phyloP scores from a whole-genome alignment of 148 eudicot species.

The Selenicereus undatus region DNA sequence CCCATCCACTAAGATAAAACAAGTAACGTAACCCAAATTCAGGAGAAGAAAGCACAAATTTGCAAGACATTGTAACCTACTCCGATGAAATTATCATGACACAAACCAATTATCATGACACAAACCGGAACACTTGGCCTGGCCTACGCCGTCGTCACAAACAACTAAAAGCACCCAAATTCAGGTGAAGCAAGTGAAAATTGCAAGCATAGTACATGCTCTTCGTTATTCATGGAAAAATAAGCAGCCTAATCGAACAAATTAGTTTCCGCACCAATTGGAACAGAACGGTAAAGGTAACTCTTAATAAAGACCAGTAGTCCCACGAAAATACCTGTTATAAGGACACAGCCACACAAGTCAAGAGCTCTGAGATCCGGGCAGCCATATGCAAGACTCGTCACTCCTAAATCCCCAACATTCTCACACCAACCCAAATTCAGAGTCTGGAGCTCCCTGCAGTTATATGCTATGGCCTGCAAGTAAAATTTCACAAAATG shows the following conservation, averaged over 20 bases:
- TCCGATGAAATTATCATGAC: not conserved
- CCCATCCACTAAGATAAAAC: not conserved
- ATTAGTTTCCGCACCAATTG: not conserved
- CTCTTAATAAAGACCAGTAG: not conserved
- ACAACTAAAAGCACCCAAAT: not conserved
- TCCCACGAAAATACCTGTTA: constrained; percentile 59
- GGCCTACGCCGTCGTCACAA: not conserved
- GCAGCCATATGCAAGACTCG: constrained; percentile 86
- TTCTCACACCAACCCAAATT: constrained; percentile 96
- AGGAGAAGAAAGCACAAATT: not conserved
- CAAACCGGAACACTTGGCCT: not conserved
- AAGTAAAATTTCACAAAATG: not conserved
- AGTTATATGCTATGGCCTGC: constrained; percentile 88
- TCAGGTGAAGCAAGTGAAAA: not conserved
- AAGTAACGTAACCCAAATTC: not conserved
- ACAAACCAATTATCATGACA: not conserved
- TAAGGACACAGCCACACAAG: constrained; percentile 88
- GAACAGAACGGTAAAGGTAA: too few relatives aligned
- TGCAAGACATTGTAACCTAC: not conserved
- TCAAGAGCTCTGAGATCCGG: constrained; percentile 84
- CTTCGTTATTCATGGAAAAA: not conserved
- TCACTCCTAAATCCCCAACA: constrained; percentile 79
- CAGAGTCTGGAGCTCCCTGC: constrained; percentile 62
- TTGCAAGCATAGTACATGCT: not conserved
- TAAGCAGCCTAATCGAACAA: not conserved